A percentile compares a stretch with the other conserved stretches of the same genome.
These are phyloP conservation scores for Leccinellum albellum DNA, from an alignment of 768 basidiomycete species.

Conservation along the genomic window DNA sequence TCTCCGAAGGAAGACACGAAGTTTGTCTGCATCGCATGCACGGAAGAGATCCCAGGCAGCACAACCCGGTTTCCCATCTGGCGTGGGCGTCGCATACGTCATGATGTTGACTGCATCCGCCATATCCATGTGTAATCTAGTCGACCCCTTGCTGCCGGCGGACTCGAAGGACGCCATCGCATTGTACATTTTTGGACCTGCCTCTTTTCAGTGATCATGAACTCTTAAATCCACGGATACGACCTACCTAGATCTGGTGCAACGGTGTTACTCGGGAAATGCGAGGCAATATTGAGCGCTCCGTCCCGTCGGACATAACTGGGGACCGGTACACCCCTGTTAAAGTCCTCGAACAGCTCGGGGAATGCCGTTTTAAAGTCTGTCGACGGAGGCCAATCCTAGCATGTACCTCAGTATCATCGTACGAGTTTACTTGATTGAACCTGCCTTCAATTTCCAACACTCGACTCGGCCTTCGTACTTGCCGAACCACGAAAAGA, in stretches of 20 bases:
- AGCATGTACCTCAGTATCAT: slow-evolving; percentile 8
- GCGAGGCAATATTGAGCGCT: slow-evolving; percentile 80
- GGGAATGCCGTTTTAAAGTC: slow-evolving; percentile 86
- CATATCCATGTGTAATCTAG: slow-evolving; percentile 91
- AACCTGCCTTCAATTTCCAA: slow-evolving; percentile 72
- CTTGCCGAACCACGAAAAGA: slow-evolving; percentile 76
- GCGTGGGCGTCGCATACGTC: slow-evolving; percentile 59
- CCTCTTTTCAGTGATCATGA: slow-evolving; percentile 8
- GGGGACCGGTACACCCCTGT: slow-evolving; percentile 77
- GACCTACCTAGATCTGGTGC: slow-evolving; percentile 73
- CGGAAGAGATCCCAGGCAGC: slow-evolving; percentile 93
- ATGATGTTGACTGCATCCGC: slow-evolving; percentile 92
- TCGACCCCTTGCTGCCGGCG: slow-evolving; percentile 75
- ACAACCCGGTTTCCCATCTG: slow-evolving; percentile 63
- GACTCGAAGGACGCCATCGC: slow-evolving; percentile 71
- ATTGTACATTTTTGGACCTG: slow-evolving; percentile 95
- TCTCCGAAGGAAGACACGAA: slow-evolving; percentile 70
- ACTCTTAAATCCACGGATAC: background rate
- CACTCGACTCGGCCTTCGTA: slow-evolving; percentile 54
- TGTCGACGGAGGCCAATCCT: slow-evolving; percentile 91
- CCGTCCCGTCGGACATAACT: slow-evolving; percentile 91
- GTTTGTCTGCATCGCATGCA: slow-evolving; percentile 72
- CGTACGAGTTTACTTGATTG: background rate
- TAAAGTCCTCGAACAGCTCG: slow-evolving; percentile 83
- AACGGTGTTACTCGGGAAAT: slow-evolving; percentile 77